These are phyloP conservation scores for Pleurozium schreberi DNA, from an alignment of 225 moss, liverwort and hornwort species.

Conservation along the genomic window DNA sequence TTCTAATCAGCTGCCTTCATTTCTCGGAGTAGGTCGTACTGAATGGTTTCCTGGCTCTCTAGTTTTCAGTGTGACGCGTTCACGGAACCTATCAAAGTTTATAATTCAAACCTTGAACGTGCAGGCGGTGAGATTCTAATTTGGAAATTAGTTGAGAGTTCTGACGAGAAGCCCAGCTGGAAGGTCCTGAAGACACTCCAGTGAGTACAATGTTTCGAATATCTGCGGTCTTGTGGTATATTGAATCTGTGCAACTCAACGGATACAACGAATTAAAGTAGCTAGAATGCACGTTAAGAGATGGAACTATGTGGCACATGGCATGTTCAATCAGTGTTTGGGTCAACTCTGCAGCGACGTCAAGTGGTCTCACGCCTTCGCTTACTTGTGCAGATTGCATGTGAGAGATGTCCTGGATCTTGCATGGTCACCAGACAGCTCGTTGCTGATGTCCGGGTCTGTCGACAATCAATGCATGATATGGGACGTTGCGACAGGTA, in stretches of 20 bases:
- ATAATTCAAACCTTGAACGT: neutral
- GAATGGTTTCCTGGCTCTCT: neutral
- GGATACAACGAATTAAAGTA: neutral
- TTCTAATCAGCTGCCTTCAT: neutral
- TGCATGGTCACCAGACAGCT: constrained; percentile 80
- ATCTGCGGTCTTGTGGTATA: neutral
- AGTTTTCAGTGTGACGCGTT: neutral
- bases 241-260: neutral
- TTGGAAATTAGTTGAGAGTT: constrained; percentile 48
- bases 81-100: neutral
- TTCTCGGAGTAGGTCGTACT: neutral
- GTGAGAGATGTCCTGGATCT: constrained; percentile 84
- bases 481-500: constrained; percentile 75
- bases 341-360: neutral
- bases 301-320: neutral
- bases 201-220: constrained; percentile 11
- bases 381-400: constrained; percentile 49
- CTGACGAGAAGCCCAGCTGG: constrained; percentile 48
- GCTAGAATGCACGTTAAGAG: neutral
- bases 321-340: neutral
- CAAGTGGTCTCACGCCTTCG: neutral
- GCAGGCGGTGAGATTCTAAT: constrained; percentile 77
- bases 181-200: constrained; percentile 78
- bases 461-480: constrained; percentile 96
- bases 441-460: constrained; percentile 71